These are phyloP conservation scores for Coniochaeta sp. DNA, from an alignment of 2,329 filamentous ascomycete species.

Conservation along the genomic window DNA sequence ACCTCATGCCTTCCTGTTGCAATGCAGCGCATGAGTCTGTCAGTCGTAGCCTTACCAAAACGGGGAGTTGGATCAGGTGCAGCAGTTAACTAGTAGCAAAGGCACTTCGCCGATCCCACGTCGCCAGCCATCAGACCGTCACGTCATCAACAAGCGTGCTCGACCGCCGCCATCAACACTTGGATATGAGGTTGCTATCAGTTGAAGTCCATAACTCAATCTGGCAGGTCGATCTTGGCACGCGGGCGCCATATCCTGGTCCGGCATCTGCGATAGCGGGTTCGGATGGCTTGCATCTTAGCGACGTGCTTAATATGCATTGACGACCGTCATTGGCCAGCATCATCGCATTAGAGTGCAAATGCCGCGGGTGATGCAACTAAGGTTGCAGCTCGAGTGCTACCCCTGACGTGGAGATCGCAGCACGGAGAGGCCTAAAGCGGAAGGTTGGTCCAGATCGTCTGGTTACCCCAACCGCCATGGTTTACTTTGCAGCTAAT, in stretches of 20 bases:
- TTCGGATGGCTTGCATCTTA: background rate
- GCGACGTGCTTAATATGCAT: background rate
- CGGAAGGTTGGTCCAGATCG: background rate
- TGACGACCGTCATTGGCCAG: background rate
- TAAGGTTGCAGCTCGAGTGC: background rate
- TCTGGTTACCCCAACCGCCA: background rate
- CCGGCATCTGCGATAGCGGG: conserved; percentile 1
- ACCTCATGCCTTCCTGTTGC: no score
- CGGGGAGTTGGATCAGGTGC: no score
- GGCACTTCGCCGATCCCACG: no score
- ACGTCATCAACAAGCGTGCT: no score
- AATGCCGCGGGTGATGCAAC: background rate
- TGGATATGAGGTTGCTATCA: background rate
- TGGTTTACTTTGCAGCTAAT: background rate
- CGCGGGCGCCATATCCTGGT: background rate
- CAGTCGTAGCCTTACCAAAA: no score
- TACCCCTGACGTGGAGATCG: background rate
- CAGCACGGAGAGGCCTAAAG: background rate
- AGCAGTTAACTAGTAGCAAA: no score
- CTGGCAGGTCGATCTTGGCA: background rate
- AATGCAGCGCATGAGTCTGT: no score
- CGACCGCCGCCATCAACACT: no score
- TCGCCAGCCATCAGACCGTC: no score
- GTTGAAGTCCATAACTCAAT: background rate
- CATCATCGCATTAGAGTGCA: background rate